These are phyloP conservation scores for Pelagophyceae sp. DNA, from an alignment of 352 stramenopile species.

Conservation along the genomic window DNA sequence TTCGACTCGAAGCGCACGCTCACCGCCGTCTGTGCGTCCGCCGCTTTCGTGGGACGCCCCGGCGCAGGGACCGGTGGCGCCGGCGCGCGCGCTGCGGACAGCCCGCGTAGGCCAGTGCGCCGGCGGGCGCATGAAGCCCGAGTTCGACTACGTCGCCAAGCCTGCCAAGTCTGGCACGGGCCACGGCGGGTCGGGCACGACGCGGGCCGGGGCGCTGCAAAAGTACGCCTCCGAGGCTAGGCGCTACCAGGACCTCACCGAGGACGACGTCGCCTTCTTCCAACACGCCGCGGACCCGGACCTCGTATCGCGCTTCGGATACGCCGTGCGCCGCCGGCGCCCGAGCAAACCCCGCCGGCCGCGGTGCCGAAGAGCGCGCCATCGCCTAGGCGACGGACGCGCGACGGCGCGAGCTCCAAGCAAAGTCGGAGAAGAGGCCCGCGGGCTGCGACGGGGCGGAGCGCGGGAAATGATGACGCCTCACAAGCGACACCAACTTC, in stretches of 20 bases:
- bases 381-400: too few relatives aligned
- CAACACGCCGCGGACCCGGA: background rate
- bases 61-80: background rate
- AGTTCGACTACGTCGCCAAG: constrained; percentile 3
- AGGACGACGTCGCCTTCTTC: background rate
- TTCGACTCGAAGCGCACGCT: constrained; percentile 45
- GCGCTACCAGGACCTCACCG: background rate
- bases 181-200: background rate
- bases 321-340: background rate
- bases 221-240: background rate
- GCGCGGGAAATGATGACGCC: too few relatives aligned
- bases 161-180: constrained; percentile 1
- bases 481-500: too few relatives aligned
- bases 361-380: too few relatives aligned
- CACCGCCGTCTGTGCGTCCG: constrained; percentile 35
- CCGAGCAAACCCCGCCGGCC: too few relatives aligned
- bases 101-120: background rate
- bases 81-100: too few relatives aligned
- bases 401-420: too few relatives aligned
- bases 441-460: too few relatives aligned
- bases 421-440: too few relatives aligned
- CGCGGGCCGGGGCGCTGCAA: background rate
- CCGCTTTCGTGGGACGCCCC: constrained; percentile 34
- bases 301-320: background rate
- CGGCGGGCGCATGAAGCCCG: background rate